Base-by-base conservation (phyloP, 1,284 basidiomycete genomes). In the Singerocomus inundabilis region DNA sequence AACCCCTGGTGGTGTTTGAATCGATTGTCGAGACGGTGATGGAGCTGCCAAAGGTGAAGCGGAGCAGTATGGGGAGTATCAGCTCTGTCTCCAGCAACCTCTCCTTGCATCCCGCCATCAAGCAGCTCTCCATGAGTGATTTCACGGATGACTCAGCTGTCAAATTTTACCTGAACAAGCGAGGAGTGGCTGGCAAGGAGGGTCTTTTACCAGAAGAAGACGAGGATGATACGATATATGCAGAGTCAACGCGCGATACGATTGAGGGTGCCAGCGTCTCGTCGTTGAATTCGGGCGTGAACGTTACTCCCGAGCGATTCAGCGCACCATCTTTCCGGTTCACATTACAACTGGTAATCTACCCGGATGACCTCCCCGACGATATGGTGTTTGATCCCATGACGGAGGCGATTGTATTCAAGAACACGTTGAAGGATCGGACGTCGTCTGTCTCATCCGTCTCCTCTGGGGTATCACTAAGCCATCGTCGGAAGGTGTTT, bases 91-190 rank as follows among this genome's bases (percentile, higher is more conserved):
- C 86, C 32, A 95, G 91, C 62, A 95, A 96, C 61, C 75, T 98
- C 26, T 92, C 88, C 8, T 85, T 91, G 77, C 91, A 97, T 63
- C 94, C 95, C 10, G 93, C 95, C 15, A 98, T 98, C 70, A 86
- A 85, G 59, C 90, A 91, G 60, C 72, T 98, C 31, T 84, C 90
- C 30, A 93, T 95, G 91, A 96, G 93, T 59, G 96, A 98, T 67
- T 99, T 95, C 66, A 92, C 91, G 46, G 96, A 99, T 57, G 95
- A 98, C 64, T 93, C 93, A 10, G 86, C 88, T 1, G 95, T 98
- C 70, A 98, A 98, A 70, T 91, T 98, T 68, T 98, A 96, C 71
- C 71, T 99, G 56, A 93, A 96, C 63, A 77, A 82, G 44, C 72
- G 72, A 25, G 69, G 74, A 3, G 71, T 70, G 5, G 67, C 67